Evolutionary conservation across 1,284 basidiomycete genomes (phyloP).

Genomic region (Moesziomyces antarcticus): DNA sequence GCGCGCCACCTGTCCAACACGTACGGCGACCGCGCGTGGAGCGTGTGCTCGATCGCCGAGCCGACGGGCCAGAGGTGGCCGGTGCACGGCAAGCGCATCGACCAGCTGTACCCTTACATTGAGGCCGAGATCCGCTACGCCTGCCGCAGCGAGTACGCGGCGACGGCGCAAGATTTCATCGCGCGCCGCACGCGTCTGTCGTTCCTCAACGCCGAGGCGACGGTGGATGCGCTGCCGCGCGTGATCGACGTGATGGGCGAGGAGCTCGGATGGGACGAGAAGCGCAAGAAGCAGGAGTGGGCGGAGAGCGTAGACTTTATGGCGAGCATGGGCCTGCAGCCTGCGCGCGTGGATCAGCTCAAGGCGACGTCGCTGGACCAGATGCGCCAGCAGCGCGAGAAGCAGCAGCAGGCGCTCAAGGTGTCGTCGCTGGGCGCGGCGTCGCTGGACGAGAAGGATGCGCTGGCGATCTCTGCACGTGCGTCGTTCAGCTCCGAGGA

Average conservation of each 20-base stretch:
- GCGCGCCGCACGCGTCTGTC: constrained; percentile 89
- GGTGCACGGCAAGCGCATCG: constrained; percentile 82
- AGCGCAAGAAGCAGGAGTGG: constrained; percentile 70
- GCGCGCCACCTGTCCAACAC: constrained; percentile 91
- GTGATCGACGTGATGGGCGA: constrained; percentile 91
- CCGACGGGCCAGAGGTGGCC: constrained; percentile 86
- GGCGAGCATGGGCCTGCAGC: constrained; percentile 68
- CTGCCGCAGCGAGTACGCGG: constrained; percentile 87
- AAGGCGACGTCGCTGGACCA: constrained; percentile 49
- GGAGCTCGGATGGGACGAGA: constrained; percentile 84
- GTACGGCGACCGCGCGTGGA: constrained; percentile 97
- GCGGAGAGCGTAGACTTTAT: constrained; percentile 65
- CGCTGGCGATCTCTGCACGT: constrained; percentile 45
- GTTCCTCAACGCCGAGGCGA: constrained; percentile 90
- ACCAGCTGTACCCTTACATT: constrained; percentile 84
- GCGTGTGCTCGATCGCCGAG: constrained; percentile 83
- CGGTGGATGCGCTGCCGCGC: constrained; percentile 83
- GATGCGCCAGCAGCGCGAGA: constrained; percentile 50
- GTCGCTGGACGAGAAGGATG: constrained; percentile 44
- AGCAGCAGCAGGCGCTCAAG: constrained; percentile 39
- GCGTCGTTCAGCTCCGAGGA: constrained; percentile 61
- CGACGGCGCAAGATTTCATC: constrained; percentile 89
- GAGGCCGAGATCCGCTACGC: constrained; percentile 95
- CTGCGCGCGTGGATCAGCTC: constrained; percentile 51
- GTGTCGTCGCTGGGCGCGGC: constrained; percentile 32